Evolutionary conservation across 352 stramenopile genomes (phyloP).

Genomic region (Globisporangium mamillatum): DNA sequence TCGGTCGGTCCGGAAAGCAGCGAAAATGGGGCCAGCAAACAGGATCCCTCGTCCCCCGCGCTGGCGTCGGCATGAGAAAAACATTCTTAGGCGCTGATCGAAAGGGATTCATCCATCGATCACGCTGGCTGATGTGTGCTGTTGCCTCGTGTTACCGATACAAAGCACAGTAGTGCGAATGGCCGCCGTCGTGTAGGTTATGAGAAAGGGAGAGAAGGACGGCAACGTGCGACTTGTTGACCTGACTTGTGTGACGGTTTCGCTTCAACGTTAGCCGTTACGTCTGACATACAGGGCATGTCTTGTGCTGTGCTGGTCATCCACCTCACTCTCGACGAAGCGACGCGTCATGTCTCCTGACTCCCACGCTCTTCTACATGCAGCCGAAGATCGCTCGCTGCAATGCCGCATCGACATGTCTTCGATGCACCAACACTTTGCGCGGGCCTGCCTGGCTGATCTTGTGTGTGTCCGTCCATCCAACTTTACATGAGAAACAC

Average conservation of each 20-base stretch:
- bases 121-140: background rate
- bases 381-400: background rate
- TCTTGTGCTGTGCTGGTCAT: background rate
- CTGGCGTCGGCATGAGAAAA: background rate
- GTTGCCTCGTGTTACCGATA: background rate
- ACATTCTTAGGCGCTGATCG: background rate
- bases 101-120: background rate
- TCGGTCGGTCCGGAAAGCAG: background rate
- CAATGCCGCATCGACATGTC: background rate
- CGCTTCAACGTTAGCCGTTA: background rate
- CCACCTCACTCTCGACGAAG: background rate
- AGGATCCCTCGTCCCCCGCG: background rate
- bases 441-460: background rate
- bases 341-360: background rate
- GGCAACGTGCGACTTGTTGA: background rate
- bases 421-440: background rate
- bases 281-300: background rate
- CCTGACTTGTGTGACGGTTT: background rate
- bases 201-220: background rate
- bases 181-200: background rate
- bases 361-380: background rate
- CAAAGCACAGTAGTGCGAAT: background rate
- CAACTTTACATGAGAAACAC: background rate
- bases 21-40: background rate
- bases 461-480: background rate